These are phyloP conservation scores for Paxillus ammoniavirescens DNA, from an alignment of 768 basidiomycete genomes.

Conservation along the genomic window DNA sequence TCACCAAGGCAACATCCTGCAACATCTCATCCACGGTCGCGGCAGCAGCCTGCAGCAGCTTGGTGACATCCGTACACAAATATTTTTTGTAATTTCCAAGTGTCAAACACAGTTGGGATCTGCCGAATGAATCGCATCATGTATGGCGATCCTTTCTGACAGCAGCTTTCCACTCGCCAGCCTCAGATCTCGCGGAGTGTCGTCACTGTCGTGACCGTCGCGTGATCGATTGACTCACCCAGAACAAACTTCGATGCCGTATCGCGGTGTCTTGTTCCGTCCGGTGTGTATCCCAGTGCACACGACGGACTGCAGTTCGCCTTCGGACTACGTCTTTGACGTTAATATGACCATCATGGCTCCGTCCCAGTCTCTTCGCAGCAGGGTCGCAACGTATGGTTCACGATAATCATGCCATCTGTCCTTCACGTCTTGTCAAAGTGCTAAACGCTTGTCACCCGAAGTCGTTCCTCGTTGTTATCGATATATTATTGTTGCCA, in stretches of 20 bases:
- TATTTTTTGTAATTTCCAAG: background rate
- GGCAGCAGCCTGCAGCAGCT: background rate
- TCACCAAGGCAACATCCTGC: background rate
- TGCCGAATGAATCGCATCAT: background rate
- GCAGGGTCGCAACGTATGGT: background rate
- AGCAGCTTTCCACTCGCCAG: background rate
- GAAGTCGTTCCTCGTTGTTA: background rate
- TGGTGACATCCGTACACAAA: background rate
- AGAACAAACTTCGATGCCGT: background rate
- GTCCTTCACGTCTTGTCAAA: background rate
- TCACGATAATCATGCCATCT: background rate
- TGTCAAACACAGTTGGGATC: background rate
- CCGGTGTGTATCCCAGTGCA: background rate
- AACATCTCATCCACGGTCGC: background rate
- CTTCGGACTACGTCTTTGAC: too few relatives aligned
- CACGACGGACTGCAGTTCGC: too few relatives aligned
- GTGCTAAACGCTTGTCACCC: background rate
- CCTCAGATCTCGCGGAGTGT: background rate
- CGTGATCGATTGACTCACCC: background rate
- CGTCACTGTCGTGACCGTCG: background rate
- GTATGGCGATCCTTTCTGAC: background rate
- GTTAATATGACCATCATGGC: too few relatives aligned
- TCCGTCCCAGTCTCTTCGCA: too few relatives aligned
- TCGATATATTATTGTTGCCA: slow-evolving; percentile 5
- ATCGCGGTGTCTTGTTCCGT: background rate